A percentile compares a stretch with the other conserved stretches of the same genome.
Conservation (phyloP, 352 stramenopile genomes). For the Plasmopara muralis region DNA sequence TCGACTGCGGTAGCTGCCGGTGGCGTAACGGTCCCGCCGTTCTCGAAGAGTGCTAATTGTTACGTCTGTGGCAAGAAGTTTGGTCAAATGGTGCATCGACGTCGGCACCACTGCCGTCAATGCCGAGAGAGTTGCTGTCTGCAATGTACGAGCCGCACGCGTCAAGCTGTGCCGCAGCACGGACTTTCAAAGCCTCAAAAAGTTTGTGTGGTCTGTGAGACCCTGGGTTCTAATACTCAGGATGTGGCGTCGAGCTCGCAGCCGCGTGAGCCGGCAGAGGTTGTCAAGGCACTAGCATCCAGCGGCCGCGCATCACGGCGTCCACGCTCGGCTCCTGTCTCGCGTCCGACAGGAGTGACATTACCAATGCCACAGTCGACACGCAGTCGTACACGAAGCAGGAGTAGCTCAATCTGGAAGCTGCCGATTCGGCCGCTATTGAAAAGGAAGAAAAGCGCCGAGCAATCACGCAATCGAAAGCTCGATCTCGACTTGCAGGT, state of each 20-base stretch:
- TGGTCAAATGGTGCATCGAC: slow-evolving; percentile 16
- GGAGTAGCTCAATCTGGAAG: slow-evolving; percentile 33
- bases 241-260: slow-evolving; percentile 1
- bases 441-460: slow-evolving; percentile 41
- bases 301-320: slow-evolving; percentile 12
- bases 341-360: slow-evolving; percentile 13
- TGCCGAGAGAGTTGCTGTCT: slow-evolving; percentile 56
- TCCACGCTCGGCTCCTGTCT: slow-evolving; percentile 27
- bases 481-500: slow-evolving; percentile 35
- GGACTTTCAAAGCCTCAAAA: slow-evolving; percentile 43
- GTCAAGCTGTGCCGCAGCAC: slow-evolving; percentile 30
- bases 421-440: slow-evolving; percentile 43
- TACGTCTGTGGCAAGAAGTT: slow-evolving; percentile 40
- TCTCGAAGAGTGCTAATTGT: slow-evolving; percentile 33
- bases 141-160: slow-evolving; percentile 37
- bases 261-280: slow-evolving; percentile 18
- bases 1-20: background rate
- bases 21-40: slow-evolving; percentile 10
- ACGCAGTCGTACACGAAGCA: slow-evolving; percentile 18
- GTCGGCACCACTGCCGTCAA: slow-evolving; percentile 63
- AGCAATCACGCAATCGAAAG: slow-evolving; percentile 43
- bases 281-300: slow-evolving; percentile 8
- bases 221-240: slow-evolving; percentile 26
- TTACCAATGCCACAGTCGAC: slow-evolving; percentile 8
- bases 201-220: slow-evolving; percentile 48